Evolutionary conservation across 169 alveolate species (phyloP).

Genomic region (Plasmodium gaboni): DNA sequence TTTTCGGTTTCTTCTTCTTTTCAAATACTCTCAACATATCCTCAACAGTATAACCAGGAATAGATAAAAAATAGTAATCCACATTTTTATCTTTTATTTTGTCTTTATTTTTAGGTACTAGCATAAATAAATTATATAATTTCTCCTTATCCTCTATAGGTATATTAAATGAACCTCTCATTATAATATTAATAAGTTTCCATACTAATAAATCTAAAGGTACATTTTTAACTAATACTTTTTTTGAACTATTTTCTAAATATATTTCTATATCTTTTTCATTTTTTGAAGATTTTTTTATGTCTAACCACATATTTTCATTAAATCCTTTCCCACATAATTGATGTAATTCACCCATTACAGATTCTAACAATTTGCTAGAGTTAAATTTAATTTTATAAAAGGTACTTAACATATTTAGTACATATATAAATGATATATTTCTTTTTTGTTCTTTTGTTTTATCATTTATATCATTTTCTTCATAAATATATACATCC

Average conservation of each 20-base stretch:
- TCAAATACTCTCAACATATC: slow-evolving; percentile 19
- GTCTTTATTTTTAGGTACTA: slow-evolving; percentile 45
- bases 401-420: slow-evolving; percentile 68
- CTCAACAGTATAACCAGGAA: slow-evolving; percentile 71
- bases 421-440: slow-evolving; percentile 21
- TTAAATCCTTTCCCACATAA: slow-evolving; percentile 30
- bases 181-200: slow-evolving; percentile 59
- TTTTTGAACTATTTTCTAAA: slow-evolving; percentile 15
- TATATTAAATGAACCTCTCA: slow-evolving; percentile 67
- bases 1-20: neutral
- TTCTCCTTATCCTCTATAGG: slow-evolving; percentile 51
- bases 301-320: slow-evolving; percentile 19
- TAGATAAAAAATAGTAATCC: slow-evolving; percentile 33
- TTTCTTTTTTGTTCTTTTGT: neutral
- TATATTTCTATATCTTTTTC: slow-evolving; percentile 32
- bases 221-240: slow-evolving; percentile 54
- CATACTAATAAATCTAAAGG: slow-evolving; percentile 46
- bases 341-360: slow-evolving; percentile 11
- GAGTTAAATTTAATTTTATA: slow-evolving; percentile 55
- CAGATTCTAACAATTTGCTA: slow-evolving; percentile 20
- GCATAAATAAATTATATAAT: slow-evolving; percentile 49
- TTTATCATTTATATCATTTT: slow-evolving; percentile 3
- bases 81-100: neutral
- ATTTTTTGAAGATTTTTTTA: slow-evolving; percentile 45
- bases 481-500: slow-evolving; percentile 45